These are phyloP conservation scores for Parastagonospora avenae DNA, from an alignment of 2,329 filamentous ascomycete species.

Conservation along the genomic window DNA sequence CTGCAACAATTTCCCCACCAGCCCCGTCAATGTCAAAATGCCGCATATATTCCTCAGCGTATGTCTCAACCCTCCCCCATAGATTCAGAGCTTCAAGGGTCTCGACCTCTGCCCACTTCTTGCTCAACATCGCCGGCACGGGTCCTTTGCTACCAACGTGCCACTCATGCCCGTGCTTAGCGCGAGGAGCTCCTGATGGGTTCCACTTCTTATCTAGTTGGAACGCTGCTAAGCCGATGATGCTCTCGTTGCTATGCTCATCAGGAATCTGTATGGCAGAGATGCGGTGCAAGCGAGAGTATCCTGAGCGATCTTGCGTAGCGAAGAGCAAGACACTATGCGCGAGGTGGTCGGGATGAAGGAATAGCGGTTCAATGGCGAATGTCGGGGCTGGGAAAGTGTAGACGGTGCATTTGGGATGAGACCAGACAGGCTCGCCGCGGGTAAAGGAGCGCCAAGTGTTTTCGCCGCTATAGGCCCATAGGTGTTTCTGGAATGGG, in stretches of 20 bases:
- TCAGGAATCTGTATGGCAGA: constrained; percentile 6
- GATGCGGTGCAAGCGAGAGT: constrained; percentile 3
- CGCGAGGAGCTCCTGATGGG: too few species aligned
- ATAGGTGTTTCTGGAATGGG: constrained; percentile 4
- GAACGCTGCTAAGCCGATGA: not conserved
- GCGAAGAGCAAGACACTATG: constrained; percentile 11
- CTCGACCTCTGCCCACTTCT: not conserved
- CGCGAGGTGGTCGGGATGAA: constrained; percentile 9
- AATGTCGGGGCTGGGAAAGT: not conserved
- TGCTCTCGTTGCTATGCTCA: not conserved
- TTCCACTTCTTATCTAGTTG: not conserved
- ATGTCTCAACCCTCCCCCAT: not conserved
- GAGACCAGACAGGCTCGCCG: constrained; percentile 3
- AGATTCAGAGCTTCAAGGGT: not conserved
- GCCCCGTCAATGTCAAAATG: constrained; percentile 18
- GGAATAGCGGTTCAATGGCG: not conserved
- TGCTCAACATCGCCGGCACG: not conserved
- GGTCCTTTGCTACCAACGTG: not conserved
- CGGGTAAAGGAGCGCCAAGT: not conserved
- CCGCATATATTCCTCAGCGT: constrained; percentile 4
- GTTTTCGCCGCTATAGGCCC: not conserved
- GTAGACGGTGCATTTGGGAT: constrained; percentile 1
- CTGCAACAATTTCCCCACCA: constrained; percentile 22
- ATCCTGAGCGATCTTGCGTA: constrained; percentile 1
- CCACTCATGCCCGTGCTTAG: not conserved